These are phyloP conservation scores for Irpex sp. DNA, from an alignment of 1,284 basidiomycete species.

Conservation along the genomic window DNA sequence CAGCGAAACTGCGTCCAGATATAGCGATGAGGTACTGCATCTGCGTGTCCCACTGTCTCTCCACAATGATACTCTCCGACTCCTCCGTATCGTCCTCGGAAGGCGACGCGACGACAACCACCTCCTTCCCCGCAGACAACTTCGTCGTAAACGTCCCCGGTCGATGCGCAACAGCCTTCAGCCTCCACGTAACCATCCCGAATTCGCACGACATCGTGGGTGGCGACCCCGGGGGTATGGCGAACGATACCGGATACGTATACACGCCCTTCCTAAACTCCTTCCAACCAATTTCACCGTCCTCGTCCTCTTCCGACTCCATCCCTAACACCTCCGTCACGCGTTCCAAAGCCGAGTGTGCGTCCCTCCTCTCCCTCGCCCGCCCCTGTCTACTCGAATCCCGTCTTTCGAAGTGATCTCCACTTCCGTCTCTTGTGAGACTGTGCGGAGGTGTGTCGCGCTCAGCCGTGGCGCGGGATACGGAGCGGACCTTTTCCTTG, in stretches of 20 bases:
- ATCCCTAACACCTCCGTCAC: conserved; percentile 37
- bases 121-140: conserved; percentile 68
- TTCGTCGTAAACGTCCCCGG: conserved; percentile 82
- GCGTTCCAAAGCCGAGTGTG: conserved; percentile 20
- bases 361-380: conserved; percentile 21
- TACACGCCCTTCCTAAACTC: conserved; percentile 94
- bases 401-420: conserved; percentile 3
- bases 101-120: conserved; percentile 76
- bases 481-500: conserved; percentile 40
- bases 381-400: conserved; percentile 17
- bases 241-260: conserved; percentile 91
- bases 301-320: conserved; percentile 44
- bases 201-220: conserved; percentile 79
- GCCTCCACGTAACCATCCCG: conserved; percentile 77
- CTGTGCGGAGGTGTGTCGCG: conserved; percentile 22
- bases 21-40: conserved; percentile 83
- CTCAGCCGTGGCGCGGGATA: conserved; percentile 23
- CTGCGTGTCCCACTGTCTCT: conserved; percentile 91
- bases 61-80: conserved; percentile 81
- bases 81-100: conserved; percentile 80
- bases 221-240: conserved; percentile 78
- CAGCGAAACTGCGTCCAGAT: conserved; percentile 76
- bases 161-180: conserved; percentile 83
- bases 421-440: conserved; percentile 5
- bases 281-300: conserved; percentile 70